Conservation (phyloP, 345 rosid species). For the Physaria fendleri region DNA sequence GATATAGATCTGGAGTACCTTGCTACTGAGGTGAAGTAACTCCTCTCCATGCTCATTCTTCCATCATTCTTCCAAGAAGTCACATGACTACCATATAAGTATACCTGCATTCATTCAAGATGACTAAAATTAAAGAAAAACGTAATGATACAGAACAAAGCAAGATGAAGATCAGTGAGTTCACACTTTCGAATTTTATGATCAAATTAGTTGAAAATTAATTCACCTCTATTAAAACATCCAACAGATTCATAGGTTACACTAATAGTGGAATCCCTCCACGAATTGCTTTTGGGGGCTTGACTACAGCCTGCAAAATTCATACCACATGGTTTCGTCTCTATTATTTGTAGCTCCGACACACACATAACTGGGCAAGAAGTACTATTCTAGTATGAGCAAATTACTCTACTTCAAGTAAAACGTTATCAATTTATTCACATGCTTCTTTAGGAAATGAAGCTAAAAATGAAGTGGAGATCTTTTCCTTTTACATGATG, state of each 20-base stretch:
- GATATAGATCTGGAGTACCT: constrained; percentile 52
- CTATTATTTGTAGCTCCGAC: not conserved
- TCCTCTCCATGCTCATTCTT: constrained; percentile 85
- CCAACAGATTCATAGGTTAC: constrained; percentile 8
- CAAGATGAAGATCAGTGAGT: not conserved
- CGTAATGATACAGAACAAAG: not conserved
- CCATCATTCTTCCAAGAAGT: constrained; percentile 99
- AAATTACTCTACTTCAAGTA: not conserved
- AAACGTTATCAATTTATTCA: not conserved
- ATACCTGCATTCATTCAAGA: constrained; percentile 45
- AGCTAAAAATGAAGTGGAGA: constrained; percentile 4
- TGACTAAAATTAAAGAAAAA: not conserved
- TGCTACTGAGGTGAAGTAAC: constrained; percentile 69
- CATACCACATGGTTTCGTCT: constrained; percentile 9
- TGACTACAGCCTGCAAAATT: constrained; percentile 55
- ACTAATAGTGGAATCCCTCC: constrained; percentile 90
- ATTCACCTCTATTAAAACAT: not conserved
- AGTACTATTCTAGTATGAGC: not conserved
- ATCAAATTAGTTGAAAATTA: too few species aligned
- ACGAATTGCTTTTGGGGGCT: constrained; percentile 81
- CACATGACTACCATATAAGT: constrained; percentile 79
- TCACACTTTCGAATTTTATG: too few species aligned
- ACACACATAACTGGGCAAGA: not conserved
- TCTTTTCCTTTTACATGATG: not conserved
- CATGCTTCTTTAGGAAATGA: not conserved